A percentile compares a stretch with the other conserved stretches of the same genome.
Evolutionary conservation across 176 grass and related monocot genomes (phyloP).

Genomic region (Triticum timopheevii): DNA sequence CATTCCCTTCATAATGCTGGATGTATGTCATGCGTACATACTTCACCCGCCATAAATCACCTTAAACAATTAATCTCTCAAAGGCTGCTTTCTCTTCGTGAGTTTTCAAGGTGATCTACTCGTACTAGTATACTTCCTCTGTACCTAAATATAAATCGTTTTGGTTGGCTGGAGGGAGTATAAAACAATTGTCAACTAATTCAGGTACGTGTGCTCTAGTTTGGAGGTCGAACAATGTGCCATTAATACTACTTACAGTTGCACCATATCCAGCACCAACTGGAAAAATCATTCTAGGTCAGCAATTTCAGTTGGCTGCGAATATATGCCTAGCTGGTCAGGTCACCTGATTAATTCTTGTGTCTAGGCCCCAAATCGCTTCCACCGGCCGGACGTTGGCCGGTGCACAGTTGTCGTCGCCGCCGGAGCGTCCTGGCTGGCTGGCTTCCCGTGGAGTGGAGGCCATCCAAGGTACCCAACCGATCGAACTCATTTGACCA

Average conservation of each 20-base stretch:
- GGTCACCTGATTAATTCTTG: neutral
- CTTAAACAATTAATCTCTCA: neutral
- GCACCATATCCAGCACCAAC: neutral
- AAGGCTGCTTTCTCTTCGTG: neutral
- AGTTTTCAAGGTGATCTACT: neutral
- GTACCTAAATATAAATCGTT: too few relatives aligned
- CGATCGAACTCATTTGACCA: neutral
- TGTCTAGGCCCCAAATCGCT: neutral
- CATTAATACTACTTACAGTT: neutral
- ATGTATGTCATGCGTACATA: neutral
- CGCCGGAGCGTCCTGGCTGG: neutral
- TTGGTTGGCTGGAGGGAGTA: too few relatives aligned
- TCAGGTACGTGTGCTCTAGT: neutral
- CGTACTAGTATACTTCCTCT: too few relatives aligned
- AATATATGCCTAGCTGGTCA: conserved; percentile 28
- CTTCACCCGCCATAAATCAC: neutral
- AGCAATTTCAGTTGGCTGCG: conserved; percentile 31
- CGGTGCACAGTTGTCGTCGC: conserved; percentile 13
- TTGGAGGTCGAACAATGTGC: neutral
- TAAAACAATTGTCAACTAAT: too few relatives aligned
- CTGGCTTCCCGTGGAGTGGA: conserved; percentile 30
- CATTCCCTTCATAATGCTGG: neutral
- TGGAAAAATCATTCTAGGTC: conserved; percentile 7
- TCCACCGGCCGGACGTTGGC: conserved; percentile 26
- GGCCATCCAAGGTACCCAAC: neutral